These are phyloP conservation scores for Hypoxylon sp. DNA, from an alignment of 2,329 filamentous ascomycete genomes.

Conservation along the genomic window DNA sequence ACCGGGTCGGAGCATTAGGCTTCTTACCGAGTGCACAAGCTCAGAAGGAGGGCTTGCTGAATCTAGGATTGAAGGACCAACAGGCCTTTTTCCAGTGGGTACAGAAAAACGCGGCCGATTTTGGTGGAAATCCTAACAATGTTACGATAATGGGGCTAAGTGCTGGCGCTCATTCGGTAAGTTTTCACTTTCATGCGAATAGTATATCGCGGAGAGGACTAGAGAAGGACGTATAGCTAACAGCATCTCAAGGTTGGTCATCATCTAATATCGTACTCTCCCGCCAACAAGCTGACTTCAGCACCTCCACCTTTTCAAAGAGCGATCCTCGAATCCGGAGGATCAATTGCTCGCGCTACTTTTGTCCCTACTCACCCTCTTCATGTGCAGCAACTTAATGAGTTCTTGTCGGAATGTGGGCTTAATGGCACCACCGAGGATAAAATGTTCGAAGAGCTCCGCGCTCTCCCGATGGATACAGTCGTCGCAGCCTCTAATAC, in stretches of 20 bases:
- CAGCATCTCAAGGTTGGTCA: conserved; percentile 63
- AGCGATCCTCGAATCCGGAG: conserved; percentile 71
- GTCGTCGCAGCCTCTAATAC: conserved; percentile 60
- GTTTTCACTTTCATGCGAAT: conserved; percentile 2
- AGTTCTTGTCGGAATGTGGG: conserved; percentile 67
- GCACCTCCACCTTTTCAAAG: conserved; percentile 63
- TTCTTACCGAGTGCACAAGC: conserved; percentile 74
- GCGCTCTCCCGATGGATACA: conserved; percentile 57
- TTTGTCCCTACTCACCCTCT: conserved; percentile 68
- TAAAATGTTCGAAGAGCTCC: conserved; percentile 67
- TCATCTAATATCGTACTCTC: conserved; percentile 69
- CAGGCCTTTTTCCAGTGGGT: conserved; percentile 72
- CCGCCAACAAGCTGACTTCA: conserved; percentile 54
- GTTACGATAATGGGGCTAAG: conserved; percentile 74
- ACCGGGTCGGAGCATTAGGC: conserved; percentile 77
- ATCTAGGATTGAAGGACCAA: conserved; percentile 76
- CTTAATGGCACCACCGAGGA: conserved; percentile 64
- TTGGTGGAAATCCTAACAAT: conserved; percentile 71
- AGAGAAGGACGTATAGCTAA: conserved; percentile 19
- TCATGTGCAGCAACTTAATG: conserved; percentile 69
- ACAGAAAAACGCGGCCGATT: conserved; percentile 68
- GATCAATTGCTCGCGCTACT: conserved; percentile 68
- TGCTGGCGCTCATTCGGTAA: conserved; percentile 74
- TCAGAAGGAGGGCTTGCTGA: conserved; percentile 69
- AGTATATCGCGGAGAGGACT: not conserved